Conservation (phyloP, 2,329 filamentous ascomycete genomes). For the Hypoxylon sp. region DNA sequence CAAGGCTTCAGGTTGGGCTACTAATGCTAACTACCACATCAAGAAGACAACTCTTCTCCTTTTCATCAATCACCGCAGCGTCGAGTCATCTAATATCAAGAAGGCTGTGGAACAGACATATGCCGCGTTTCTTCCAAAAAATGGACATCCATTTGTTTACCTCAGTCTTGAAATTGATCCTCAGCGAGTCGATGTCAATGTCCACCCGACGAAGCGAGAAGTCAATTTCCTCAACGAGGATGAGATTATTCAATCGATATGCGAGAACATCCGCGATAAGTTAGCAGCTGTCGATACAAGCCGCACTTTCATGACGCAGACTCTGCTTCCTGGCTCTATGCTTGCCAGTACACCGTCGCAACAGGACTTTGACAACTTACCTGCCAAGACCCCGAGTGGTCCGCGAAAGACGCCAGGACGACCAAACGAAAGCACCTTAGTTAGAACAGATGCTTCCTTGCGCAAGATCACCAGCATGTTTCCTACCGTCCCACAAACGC, state of each 20-base stretch:
- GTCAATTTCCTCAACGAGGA: constrained; percentile 99
- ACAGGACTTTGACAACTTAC: constrained; percentile 49
- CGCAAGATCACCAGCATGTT: constrained; percentile 99
- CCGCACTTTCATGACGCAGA: constrained; percentile 94
- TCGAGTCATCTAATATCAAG: constrained; percentile 90
- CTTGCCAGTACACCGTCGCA: constrained; percentile 51
- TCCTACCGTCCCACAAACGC: constrained; percentile 65
- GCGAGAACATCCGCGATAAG: constrained; percentile 81
- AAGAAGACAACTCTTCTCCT: constrained; percentile 90
- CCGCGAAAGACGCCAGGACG: constrained; percentile 64
- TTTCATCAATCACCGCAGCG: constrained; percentile 96
- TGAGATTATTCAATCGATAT: constrained; percentile 91
- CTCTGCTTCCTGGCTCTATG: constrained; percentile 79
- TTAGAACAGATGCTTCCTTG: constrained; percentile 88
- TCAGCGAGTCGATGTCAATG: constrained; percentile 93
- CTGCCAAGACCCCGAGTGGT: constrained; percentile 55
- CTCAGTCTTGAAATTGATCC: constrained; percentile 94
- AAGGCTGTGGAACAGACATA: constrained; percentile 95
- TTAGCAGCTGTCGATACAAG: constrained; percentile 92
- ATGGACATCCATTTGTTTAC: constrained; percentile 94
- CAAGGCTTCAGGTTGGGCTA: constrained; percentile 83
- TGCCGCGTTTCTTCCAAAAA: constrained; percentile 88
- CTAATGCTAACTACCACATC: constrained; percentile 94
- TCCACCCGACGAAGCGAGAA: constrained; percentile 96
- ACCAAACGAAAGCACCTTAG: constrained; percentile 86